Conservation (phyloP, 192 early-diverging fungal genomes). For the Backusella tarrabulga region DNA sequence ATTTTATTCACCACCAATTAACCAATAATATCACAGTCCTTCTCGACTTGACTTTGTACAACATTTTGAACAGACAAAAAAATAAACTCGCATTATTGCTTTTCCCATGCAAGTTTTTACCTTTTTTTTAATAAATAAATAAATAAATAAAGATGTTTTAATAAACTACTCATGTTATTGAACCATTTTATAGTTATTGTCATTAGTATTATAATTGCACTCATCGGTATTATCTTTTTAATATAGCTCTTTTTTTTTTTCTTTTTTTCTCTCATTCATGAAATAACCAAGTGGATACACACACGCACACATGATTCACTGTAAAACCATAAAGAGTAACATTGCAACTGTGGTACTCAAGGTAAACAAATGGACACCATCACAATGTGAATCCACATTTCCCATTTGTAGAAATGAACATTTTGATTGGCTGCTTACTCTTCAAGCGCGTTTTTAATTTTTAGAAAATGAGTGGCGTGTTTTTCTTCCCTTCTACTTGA, state of each 20-base stretch:
- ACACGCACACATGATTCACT: not conserved
- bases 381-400: too few species aligned
- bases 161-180: too few species aligned
- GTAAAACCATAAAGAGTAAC: not conserved
- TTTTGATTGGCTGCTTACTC: too few species aligned
- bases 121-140: not conserved
- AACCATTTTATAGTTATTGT: too few species aligned
- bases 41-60: not conserved
- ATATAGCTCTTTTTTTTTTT: too few species aligned
- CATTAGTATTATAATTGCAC: too few species aligned
- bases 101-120: not conserved
- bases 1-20: not conserved
- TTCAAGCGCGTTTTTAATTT: not conserved
- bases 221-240: too few species aligned
- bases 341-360: not conserved
- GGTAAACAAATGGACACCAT: too few species aligned
- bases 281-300: not conserved
- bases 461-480: not conserved
- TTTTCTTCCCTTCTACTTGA: not conserved
- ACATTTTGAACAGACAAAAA: not conserved
- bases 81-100: not conserved
- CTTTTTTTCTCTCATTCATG: not conserved
- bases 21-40: slow-evolving; percentile 2
- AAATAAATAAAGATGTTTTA: too few species aligned
- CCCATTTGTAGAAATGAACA: too few species aligned